Evolutionary conservation across 1,284 basidiomycete genomes (phyloP).

Genomic region (Rhodotorula sp.): DNA sequence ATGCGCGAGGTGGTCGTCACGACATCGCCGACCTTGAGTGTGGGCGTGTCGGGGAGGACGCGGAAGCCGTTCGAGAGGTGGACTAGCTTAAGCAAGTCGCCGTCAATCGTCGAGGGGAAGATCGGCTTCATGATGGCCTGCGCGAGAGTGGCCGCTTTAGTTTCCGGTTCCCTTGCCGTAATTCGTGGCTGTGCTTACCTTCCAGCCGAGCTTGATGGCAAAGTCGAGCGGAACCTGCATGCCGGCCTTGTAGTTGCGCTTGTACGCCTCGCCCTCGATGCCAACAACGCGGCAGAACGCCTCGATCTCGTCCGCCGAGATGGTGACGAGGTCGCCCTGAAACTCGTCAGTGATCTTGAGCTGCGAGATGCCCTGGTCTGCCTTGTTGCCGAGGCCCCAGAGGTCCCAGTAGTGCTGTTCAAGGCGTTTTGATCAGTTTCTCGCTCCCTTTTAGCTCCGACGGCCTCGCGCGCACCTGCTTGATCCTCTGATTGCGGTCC

Average conservation of each 20-base stretch:
- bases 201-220: conserved; percentile 96
- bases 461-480: conserved; percentile 52
- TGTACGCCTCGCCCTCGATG: conserved; percentile 88
- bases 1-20: conserved; percentile 88
- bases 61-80: conserved; percentile 97
- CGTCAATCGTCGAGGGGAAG: conserved; percentile 87
- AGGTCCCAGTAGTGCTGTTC: conserved; percentile 71
- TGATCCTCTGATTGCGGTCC: conserved; percentile 87
- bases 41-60: conserved; percentile 71
- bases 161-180: background rate
- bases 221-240: conserved; percentile 85
- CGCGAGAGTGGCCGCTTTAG: conserved; percentile 8
- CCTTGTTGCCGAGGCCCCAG: conserved; percentile 75
- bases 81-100: conserved; percentile 90
- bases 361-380: conserved; percentile 22
- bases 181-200: conserved; percentile 58
- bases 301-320: conserved; percentile 74
- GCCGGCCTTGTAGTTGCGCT: conserved; percentile 65
- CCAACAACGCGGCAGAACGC: conserved; percentile 90
- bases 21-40: conserved; percentile 79
- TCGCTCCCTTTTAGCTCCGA: too few species aligned
- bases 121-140: conserved; percentile 96
- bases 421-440: background rate
- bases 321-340: conserved; percentile 75
- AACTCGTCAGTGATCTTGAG: conserved; percentile 76